Conservation (phyloP, 2,329 filamentous ascomycete genomes). For the Fusarium oligoseptatum region DNA sequence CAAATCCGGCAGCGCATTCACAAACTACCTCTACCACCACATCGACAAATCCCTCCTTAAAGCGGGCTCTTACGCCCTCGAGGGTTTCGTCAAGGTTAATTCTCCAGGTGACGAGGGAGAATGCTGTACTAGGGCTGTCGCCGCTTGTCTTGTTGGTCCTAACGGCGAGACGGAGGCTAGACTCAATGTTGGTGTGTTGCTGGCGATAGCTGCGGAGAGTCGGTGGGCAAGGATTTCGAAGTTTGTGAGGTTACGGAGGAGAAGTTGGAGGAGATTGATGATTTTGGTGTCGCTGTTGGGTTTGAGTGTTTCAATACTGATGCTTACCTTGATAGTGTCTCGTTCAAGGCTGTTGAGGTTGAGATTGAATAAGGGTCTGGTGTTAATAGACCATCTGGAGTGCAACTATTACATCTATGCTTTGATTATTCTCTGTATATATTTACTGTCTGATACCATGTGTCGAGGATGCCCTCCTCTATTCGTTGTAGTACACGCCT, state of each 20-base stretch:
- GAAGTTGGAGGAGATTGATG: background rate
- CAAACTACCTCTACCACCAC: background rate
- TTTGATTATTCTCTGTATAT: background rate
- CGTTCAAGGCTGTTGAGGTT: background rate
- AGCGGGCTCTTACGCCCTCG: background rate
- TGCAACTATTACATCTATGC: background rate
- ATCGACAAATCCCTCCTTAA: background rate
- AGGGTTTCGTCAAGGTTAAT: background rate
- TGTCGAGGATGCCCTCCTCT: background rate
- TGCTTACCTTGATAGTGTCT: background rate
- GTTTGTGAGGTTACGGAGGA: background rate
- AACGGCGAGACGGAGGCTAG: background rate
- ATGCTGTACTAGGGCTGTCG: background rate
- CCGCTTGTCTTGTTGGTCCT: background rate
- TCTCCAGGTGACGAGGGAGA: background rate
- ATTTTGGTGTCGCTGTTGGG: background rate
- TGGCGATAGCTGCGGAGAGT: background rate
- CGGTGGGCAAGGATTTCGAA: background rate
- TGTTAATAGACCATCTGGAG: background rate
- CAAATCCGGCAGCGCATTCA: background rate
- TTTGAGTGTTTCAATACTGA: background rate
- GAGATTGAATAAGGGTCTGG: background rate
- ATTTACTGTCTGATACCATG: background rate
- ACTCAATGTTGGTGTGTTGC: background rate
- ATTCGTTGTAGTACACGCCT: background rate